A percentile compares a stretch with the other conserved stretches of the same genome.
Conservation (phyloP, 805 yeast genomes). For the Suhomyces xylopsoci region DNA sequence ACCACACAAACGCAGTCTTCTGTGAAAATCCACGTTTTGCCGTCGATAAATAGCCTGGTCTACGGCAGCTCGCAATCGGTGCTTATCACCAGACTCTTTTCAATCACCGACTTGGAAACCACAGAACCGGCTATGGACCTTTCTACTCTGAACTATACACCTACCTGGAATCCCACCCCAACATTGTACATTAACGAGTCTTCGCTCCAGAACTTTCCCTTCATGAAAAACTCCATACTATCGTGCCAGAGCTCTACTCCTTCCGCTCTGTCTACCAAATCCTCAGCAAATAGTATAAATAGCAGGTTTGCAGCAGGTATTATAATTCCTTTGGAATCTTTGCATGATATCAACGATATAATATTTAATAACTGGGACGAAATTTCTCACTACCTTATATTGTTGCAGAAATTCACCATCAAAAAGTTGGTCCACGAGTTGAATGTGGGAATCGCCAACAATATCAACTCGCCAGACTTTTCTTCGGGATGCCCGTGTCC, state of each 20-base stretch:
- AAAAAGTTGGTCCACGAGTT: constrained; percentile 33
- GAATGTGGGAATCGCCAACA: constrained; percentile 13
- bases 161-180: constrained; percentile 44
- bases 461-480: constrained; percentile 1
- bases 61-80: constrained; percentile 33
- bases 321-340: constrained; percentile 43
- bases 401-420: constrained; percentile 38
- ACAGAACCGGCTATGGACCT: neutral
- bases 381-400: constrained; percentile 37
- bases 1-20: constrained; percentile 42
- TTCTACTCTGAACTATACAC: constrained; percentile 1
- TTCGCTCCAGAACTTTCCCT: constrained; percentile 10
- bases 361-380: constrained; percentile 51
- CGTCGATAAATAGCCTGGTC: constrained; percentile 36
- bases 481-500: constrained; percentile 12
- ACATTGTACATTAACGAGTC: constrained; percentile 28
- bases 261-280: neutral
- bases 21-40: constrained; percentile 49
- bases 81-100: constrained; percentile 45
- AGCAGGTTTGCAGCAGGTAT: constrained; percentile 48
- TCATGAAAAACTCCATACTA: neutral
- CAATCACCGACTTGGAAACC: constrained; percentile 26
- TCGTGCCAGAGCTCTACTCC: neutral
- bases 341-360: constrained; percentile 34
- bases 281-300: constrained; percentile 16